Conservation (phyloP, 805 yeast genomes). For the Candida railenensis region DNA sequence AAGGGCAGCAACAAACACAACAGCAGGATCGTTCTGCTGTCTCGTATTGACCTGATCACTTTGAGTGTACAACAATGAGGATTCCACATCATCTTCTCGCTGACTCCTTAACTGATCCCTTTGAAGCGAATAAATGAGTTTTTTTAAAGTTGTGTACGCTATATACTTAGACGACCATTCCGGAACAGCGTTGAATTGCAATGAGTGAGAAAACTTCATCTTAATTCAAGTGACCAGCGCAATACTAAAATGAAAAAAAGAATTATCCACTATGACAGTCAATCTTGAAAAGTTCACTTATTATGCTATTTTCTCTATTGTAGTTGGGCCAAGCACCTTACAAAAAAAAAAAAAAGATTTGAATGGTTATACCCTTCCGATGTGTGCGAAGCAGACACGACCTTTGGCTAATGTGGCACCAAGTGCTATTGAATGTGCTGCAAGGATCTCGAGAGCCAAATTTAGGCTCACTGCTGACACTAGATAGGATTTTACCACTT, state of each 20-base stretch:
- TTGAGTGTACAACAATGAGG: slow-evolving; percentile 19
- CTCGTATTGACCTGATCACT: slow-evolving; percentile 29
- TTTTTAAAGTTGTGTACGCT: slow-evolving; percentile 84
- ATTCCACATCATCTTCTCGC: slow-evolving; percentile 27
- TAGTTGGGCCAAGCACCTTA: too few species aligned
- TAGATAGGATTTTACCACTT: too few species aligned
- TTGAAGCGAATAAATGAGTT: slow-evolving; percentile 79
- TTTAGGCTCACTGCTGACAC: too few species aligned
- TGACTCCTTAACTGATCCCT: slow-evolving; percentile 46
- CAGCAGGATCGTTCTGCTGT: slow-evolving; percentile 46
- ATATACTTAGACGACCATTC: slow-evolving; percentile 95
- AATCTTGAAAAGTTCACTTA: too few species aligned
- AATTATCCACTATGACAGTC: too few species aligned
- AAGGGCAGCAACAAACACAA: slow-evolving; percentile 66
- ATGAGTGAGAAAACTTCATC: slow-evolving; percentile 94
- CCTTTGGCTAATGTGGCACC: too few species aligned
- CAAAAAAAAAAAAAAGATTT: too few species aligned
- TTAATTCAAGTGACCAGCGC: neutral
- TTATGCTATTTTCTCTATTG: too few species aligned
- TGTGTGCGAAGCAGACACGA: neutral
- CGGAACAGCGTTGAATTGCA: slow-evolving; percentile 96
- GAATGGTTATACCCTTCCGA: too few species aligned
- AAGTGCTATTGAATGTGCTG: too few species aligned
- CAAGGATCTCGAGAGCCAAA: too few species aligned
- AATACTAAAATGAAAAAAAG: neutral